Base-by-base conservation (phyloP, 768 basidiomycete species). In the Suillus fuscotomentosus region DNA sequence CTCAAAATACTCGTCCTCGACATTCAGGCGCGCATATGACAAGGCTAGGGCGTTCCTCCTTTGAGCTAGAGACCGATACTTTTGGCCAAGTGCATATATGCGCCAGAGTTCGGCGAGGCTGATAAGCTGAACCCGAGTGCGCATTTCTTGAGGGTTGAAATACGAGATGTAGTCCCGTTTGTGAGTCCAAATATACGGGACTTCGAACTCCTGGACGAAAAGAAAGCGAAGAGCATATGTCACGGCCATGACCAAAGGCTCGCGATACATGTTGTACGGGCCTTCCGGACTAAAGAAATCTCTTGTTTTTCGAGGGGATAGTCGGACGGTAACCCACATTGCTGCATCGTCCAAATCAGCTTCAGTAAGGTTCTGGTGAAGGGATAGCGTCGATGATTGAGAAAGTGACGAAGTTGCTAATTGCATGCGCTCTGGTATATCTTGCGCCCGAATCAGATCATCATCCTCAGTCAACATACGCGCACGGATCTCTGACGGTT, bases 351-450 rank as follows among this genome's bases (percentile, higher is more conserved):
- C 83, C 20, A 96, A 77, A 65, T 97, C 92, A 27, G 84, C 84
- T 67, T 89, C 87, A 8, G 86, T 86, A 66, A 94, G 82, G 41
- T 85, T 82, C 53, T 83, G 82, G 68, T 88, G 86, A 10, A 85
- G 73, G 41, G 87, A 87, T 57, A 89, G 77, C 5, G 83, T 84
- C 3, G 91, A 82, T 31, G 83, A 83, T 36, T 80, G 75, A 1
- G 92, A 92, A n/a, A 97, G 78, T 0, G 94, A 91, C 24, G 92
- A 94, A 24, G 88, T 91, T 15, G 89, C 86, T 22, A 99, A 84
- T 75, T 97, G 95, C 91, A 96, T 95, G 56, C 97, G 90, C 74
- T 99, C 97, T 1, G 97, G 97, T 43, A 93, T 87, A 77, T 99
- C 97, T 72, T 86, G 87, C 20, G 85, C 87, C 54, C 96, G 90